Base-by-base conservation (phyloP, 2,329 filamentous ascomycete species). In the Amauroascus niger region DNA sequence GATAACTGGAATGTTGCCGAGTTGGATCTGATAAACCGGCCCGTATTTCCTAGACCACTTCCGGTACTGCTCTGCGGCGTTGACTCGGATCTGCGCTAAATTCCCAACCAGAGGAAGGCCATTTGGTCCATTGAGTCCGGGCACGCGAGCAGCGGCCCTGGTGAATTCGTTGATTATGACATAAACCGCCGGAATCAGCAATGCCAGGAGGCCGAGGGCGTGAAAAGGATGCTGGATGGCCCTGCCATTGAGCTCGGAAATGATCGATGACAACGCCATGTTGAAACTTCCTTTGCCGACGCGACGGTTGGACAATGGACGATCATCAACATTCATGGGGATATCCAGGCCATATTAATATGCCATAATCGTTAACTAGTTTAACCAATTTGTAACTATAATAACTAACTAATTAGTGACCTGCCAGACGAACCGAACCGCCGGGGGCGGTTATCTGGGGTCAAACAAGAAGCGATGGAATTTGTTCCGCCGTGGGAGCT, bases 31-130 rank as follows among this genome's bases (percentile, higher is more conserved):
- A 61, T 78, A 82, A 1, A 81, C 78, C 1, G 68, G 61, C 0
- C 75, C 74, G 54, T 76, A 76, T 37, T 64, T 69, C 50, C 71
- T 71, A 0, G 78, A 71, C 78, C 78, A 81, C 26, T 73, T 58
- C 1, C 77, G 74, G 60, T 81, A 81, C 61, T 79, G 75, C 54
- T 80, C 77, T 0, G 79, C 76, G 0, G 79, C 78, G 56, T 80
- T 78, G 49, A 70, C 67, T 3, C 76, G 72, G 28, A 81, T 80
- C 35, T 80, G 75, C 55, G 70, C 73, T 11, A 81, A 62, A 50
- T 81, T 80, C 9, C 78, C 79, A 40, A 81, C 75, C 37, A 81
- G 53, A 0, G 78, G 78, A 9, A 79, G 59, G 0, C 78, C 77
- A 0, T 63, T 58, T 0, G 78, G 78, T 0, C 78, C 78, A 6